A percentile compares a stretch with the other conserved stretches of the same genome.
phyloP scores from a whole-genome alignment of 495 filamentous ascomycete genomes.

The Neurospora sp. region DNA sequence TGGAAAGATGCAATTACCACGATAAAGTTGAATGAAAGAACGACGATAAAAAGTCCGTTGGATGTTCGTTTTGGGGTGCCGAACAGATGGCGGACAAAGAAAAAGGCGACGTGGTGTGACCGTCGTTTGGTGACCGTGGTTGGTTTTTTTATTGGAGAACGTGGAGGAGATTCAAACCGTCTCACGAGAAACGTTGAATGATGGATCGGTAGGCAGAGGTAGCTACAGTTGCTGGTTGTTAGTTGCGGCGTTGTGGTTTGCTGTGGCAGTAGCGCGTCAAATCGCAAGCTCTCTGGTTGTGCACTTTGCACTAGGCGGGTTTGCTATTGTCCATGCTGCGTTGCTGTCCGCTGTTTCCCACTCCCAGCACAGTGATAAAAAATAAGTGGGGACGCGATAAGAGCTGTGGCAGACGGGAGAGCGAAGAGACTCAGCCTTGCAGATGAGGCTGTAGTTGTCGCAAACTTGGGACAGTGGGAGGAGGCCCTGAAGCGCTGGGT shows the following conservation, averaged over 20 bases:
- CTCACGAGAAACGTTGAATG: neutral
- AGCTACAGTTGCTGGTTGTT: neutral
- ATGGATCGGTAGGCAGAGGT: neutral
- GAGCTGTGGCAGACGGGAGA: neutral
- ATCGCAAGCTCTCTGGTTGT: neutral
- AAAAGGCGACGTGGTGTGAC: neutral
- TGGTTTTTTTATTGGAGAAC: neutral
- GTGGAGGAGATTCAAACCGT: neutral
- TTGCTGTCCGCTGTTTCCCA: neutral
- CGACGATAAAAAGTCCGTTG: neutral
- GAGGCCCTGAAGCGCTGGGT: neutral
- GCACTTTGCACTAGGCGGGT: neutral
- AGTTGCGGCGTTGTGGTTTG: neutral
- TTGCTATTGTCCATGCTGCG: neutral
- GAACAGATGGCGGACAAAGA: neutral
- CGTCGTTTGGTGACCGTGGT: neutral
- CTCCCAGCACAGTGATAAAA: neutral
- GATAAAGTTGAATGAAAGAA: neutral
- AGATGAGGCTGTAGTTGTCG: neutral
- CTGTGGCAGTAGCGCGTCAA: neutral
- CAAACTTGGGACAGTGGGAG: neutral
- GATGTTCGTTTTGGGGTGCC: neutral
- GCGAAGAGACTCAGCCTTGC: neutral
- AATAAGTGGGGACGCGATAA: neutral
- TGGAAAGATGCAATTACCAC: neutral